Evolutionary conservation across 164 flowering plant species (phyloP).

Genomic region (Piper betle): DNA sequence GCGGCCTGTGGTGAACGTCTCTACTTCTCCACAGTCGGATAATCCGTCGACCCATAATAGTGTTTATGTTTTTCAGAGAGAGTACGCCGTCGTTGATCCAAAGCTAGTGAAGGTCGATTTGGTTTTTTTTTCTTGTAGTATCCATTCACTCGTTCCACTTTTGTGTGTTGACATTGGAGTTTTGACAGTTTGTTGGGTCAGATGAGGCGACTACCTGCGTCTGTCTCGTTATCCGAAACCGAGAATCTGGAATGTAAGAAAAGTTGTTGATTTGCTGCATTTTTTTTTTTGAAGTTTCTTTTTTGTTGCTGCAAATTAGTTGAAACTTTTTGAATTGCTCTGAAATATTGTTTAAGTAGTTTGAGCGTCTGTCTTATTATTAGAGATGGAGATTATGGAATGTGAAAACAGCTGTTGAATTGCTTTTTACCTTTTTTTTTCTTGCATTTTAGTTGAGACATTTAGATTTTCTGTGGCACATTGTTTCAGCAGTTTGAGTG

Average conservation of each 20-base stretch:
- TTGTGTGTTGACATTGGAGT: background rate
- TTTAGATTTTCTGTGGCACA: too few relatives aligned
- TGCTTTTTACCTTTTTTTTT: too few relatives aligned
- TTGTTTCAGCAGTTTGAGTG: too few relatives aligned
- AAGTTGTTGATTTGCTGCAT: background rate
- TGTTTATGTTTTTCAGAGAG: conserved; percentile 87
- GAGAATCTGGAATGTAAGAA: conserved; percentile 62
- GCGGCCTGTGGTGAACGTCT: conserved; percentile 33
- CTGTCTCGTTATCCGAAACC: conserved; percentile 68
- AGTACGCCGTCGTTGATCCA: conserved; percentile 91
- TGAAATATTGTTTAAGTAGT: too few relatives aligned
- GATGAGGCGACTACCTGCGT: conserved; percentile 98
- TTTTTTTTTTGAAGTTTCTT: conserved; percentile 2
- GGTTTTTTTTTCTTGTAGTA: background rate
- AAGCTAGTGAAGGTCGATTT: conserved; percentile 53
- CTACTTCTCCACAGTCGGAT: conserved; percentile 17
- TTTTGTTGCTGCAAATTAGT: too few relatives aligned
- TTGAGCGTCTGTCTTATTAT: too few relatives aligned
- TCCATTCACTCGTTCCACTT: background rate
- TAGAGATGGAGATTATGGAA: too few relatives aligned
- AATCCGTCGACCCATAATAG: conserved; percentile 18
- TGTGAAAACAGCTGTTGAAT: too few relatives aligned
- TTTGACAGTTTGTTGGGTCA: conserved; percentile 60
- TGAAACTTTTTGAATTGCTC: too few relatives aligned
- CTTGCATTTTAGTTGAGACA: too few relatives aligned